Percentiles rank a stretch among this genome's conserved stretches.
Conservation (phyloP, 2,329 filamentous ascomycete genomes). For the Arthrocladium fulminans region DNA sequence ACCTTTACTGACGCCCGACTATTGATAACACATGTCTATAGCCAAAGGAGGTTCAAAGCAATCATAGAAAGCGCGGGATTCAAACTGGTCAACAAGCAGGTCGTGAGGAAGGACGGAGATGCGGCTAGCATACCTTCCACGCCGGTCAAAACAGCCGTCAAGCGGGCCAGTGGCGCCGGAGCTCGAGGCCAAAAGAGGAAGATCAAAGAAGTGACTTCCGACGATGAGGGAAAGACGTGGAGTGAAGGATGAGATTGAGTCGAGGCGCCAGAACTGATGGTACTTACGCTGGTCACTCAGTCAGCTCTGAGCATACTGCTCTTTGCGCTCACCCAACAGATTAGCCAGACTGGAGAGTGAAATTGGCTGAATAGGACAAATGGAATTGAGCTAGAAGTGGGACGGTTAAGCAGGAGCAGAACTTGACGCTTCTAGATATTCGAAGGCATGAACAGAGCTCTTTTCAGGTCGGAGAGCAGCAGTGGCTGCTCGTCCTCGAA, state of each 20-base stretch:
- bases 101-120: conserved; percentile 2
- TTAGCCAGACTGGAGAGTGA: too few relatives aligned
- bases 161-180: background rate
- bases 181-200: background rate
- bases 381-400: conserved; percentile 11
- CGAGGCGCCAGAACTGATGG: too few relatives aligned
- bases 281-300: too few relatives aligned
- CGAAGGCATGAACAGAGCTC: too few relatives aligned
- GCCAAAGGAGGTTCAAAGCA: conserved; percentile 12
- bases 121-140: background rate
- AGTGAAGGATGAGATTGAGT: background rate
- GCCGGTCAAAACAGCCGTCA: background rate
- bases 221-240: background rate
- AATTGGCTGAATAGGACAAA: too few relatives aligned
- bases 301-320: too few relatives aligned
- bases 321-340: too few relatives aligned
- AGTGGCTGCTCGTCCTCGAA: too few relatives aligned
- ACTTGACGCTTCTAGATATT: too few relatives aligned
- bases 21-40: conserved; percentile 1
- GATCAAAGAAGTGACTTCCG: background rate
- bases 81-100: conserved; percentile 7
- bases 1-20: background rate
- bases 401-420: background rate
- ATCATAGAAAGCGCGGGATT: conserved; percentile 11
- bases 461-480: too few relatives aligned